Percentiles rank a stretch among this genome's conserved stretches.
Conservation (phyloP, 345 rosid genomes). For the Viola odorata region DNA sequence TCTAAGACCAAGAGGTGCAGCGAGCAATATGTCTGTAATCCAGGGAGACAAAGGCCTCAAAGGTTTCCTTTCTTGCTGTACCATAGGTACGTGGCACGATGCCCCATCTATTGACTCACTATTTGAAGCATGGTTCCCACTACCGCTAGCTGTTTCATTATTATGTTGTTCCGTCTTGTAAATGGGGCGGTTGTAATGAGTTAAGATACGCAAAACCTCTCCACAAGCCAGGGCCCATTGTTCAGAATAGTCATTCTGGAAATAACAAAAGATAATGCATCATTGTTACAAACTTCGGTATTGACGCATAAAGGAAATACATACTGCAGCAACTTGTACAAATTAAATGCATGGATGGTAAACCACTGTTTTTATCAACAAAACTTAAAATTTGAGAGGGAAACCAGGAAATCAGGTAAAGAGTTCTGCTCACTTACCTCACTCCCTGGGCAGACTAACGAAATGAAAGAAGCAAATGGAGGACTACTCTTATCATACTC, state of each 20-base stretch:
- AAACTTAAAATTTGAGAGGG: neutral
- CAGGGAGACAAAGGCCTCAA: slow-evolving; percentile 93
- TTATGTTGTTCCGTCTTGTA: slow-evolving; percentile 60
- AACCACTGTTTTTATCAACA: neutral
- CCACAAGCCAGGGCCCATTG: slow-evolving; percentile 99
- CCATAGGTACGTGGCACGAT: slow-evolving; percentile 33
- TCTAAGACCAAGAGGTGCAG: slow-evolving; percentile 89
- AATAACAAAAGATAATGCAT: slow-evolving; percentile 1
- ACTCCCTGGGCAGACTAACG: slow-evolving; percentile 68
- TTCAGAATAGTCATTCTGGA: slow-evolving; percentile 89
- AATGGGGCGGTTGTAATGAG: slow-evolving; percentile 97
- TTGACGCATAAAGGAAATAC: neutral
- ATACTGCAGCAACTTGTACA: slow-evolving; percentile 1
- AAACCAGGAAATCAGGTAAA: slow-evolving; percentile 2
- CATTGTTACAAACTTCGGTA: neutral
- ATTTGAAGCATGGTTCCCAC: slow-evolving; percentile 39
- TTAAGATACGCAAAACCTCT: slow-evolving; percentile 88
- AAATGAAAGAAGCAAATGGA: slow-evolving; percentile 93
- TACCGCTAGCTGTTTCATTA: slow-evolving; percentile 45
- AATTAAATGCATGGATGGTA: neutral
- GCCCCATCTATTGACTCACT: slow-evolving; percentile 39
- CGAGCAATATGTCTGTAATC: slow-evolving; percentile 88
- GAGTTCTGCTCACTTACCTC: slow-evolving; percentile 46
- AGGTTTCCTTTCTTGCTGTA: slow-evolving; percentile 76
- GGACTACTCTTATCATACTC: slow-evolving; percentile 67